These are phyloP conservation scores for Blakeslea trispora DNA, from an alignment of 371 early-diverging fungal genomes.

Conservation along the genomic window DNA sequence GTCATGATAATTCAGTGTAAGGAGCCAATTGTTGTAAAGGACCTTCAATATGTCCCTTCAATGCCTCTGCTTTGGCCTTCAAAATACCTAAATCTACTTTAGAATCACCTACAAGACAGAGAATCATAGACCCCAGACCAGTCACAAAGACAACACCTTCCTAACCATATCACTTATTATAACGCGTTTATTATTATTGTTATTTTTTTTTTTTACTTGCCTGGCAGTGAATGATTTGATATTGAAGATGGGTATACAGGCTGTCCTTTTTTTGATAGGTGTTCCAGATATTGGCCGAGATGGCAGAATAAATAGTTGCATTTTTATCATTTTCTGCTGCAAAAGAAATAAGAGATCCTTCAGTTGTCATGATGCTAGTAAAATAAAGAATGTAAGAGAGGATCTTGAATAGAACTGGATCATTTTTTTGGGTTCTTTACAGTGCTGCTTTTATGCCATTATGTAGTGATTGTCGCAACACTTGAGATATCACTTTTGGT, in stretches of 20 bases:
- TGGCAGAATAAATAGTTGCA: slow-evolving; percentile 71
- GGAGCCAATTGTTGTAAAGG: slow-evolving; percentile 57
- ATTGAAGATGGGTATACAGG: slow-evolving; percentile 43
- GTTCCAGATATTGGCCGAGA: slow-evolving; percentile 79
- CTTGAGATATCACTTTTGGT: slow-evolving; percentile 68
- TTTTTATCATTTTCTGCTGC: slow-evolving; percentile 66
- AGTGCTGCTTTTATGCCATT: slow-evolving; percentile 67
- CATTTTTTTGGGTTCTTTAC: too few species aligned
- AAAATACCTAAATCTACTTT: slow-evolving; percentile 69
- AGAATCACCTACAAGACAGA: slow-evolving; percentile 69
- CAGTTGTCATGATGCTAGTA: slow-evolving; percentile 66
- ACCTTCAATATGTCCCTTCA: slow-evolving; percentile 60
- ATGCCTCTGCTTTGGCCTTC: slow-evolving; percentile 67
- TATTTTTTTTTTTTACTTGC: slow-evolving; percentile 38
- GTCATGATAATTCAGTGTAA: neutral
- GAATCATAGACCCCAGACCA: slow-evolving; percentile 63
- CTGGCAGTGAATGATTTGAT: slow-evolving; percentile 69
- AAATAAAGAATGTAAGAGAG: neutral
- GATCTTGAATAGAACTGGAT: neutral
- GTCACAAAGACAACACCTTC: slow-evolving; percentile 68
- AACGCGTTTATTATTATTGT: neutral
- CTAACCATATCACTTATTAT: slow-evolving; percentile 25
- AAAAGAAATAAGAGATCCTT: slow-evolving; percentile 74
- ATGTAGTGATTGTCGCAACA: slow-evolving; percentile 66
- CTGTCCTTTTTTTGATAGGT: slow-evolving; percentile 65